Conservation (phyloP, 768 basidiomycete species). For the Ephemerocybe angulata region DNA sequence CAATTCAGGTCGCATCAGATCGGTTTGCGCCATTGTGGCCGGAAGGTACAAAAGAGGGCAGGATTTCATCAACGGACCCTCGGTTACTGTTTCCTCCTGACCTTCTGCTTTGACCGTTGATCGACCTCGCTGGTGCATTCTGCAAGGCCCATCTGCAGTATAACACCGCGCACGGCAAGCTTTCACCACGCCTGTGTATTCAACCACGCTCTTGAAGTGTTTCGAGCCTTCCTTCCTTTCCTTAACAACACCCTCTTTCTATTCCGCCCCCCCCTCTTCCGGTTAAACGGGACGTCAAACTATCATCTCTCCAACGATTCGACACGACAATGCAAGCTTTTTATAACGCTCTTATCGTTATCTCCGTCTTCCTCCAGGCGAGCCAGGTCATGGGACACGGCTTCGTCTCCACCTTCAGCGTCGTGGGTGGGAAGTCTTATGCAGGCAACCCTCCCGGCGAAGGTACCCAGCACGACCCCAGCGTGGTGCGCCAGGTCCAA, state of each 20-base stretch:
- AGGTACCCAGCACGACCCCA: slow-evolving; percentile 9
- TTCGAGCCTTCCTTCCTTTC: not conserved
- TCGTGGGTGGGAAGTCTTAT: slow-evolving; percentile 35
- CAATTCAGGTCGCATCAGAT: too few relatives aligned
- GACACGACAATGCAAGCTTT: slow-evolving; percentile 23
- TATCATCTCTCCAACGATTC: not conserved
- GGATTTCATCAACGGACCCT: too few relatives aligned
- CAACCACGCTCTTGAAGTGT: too few relatives aligned
- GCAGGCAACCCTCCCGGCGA: slow-evolving; percentile 21
- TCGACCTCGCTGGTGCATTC: too few relatives aligned
- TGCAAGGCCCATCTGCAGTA: too few relatives aligned
- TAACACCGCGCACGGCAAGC: too few relatives aligned
- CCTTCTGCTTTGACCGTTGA: too few relatives aligned
- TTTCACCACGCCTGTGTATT: too few relatives aligned
- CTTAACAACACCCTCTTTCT: not conserved
- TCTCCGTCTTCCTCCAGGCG: slow-evolving; percentile 23
- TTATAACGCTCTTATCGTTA: slow-evolving; percentile 26
- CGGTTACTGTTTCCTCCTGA: too few relatives aligned
- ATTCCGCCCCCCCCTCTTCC: not conserved
- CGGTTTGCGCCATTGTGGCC: too few relatives aligned
- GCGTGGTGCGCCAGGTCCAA: slow-evolving; percentile 41
- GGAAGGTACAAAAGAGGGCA: too few relatives aligned
- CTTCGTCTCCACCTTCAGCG: slow-evolving; percentile 33
- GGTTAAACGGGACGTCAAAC: not conserved
- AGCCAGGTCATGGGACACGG: slow-evolving; percentile 43